Percentiles rank a stretch among this genome's conserved stretches.
Evolutionary conservation across 2,329 filamentous ascomycete species (phyloP).

Genomic region (Paecilomyces niveus): DNA sequence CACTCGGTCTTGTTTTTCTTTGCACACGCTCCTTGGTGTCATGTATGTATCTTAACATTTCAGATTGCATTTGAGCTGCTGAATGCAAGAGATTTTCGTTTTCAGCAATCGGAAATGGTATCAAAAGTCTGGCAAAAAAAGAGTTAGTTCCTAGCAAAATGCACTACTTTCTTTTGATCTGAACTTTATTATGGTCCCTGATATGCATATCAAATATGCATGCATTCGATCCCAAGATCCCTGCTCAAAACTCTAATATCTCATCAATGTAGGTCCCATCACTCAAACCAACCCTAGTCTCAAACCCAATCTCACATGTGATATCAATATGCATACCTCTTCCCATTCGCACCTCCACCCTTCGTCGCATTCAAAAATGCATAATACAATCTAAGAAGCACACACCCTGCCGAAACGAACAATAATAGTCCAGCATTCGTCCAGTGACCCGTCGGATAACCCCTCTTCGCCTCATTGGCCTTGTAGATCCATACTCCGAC

Average conservation of each 20-base stretch:
- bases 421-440: slow-evolving; percentile 56
- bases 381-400: slow-evolving; percentile 52
- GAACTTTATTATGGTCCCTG: not conserved
- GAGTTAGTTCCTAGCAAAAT: not conserved
- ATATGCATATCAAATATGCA: not conserved
- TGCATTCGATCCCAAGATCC: no score
- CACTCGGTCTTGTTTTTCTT: not conserved
- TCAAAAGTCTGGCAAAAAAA: not conserved
- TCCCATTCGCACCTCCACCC: not conserved
- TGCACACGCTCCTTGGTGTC: not conserved
- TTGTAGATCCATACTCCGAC: slow-evolving; percentile 70
- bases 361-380: slow-evolving; percentile 36
- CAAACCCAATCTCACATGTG: not conserved
- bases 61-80: not conserved
- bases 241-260: not conserved
- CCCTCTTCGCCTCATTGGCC: slow-evolving; percentile 49
- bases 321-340: slow-evolving; percentile 5
- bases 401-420: slow-evolving; percentile 50
- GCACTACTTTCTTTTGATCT: not conserved
- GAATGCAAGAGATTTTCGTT: not conserved
- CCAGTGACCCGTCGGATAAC: slow-evolving; percentile 67
- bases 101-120: not conserved
- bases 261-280: not conserved
- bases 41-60: not conserved
- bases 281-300: not conserved